phyloP scores from a whole-genome alignment of 345 rosid species.

The Raphanus sativus region DNA sequence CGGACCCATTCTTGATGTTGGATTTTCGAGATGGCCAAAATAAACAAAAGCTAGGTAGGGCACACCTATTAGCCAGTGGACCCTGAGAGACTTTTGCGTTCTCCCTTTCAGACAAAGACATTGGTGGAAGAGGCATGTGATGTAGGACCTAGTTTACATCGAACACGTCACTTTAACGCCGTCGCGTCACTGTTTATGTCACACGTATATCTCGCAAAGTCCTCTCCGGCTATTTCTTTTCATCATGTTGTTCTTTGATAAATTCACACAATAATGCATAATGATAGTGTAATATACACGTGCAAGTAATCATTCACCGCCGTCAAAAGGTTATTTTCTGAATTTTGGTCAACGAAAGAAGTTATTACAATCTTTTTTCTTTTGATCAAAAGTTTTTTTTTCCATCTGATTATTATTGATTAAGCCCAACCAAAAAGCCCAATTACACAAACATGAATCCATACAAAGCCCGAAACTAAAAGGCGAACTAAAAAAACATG shows the following conservation, averaged over 20 bases:
- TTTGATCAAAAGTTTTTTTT: too few species aligned
- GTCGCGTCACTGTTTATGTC: constrained; percentile 38
- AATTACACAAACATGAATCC: too few species aligned
- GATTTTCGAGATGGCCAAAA: constrained; percentile 1
- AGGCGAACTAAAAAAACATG: too few species aligned
- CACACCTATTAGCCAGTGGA: neutral
- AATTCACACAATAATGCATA: neutral
- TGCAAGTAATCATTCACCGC: constrained; percentile 28
- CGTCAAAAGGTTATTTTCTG: constrained; percentile 19
- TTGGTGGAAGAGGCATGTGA: constrained; percentile 39
- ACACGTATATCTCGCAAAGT: constrained; percentile 5
- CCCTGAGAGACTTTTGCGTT: constrained; percentile 25
- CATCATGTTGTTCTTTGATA: neutral
- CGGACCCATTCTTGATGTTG: neutral
- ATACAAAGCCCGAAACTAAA: too few species aligned
- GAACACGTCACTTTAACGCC: constrained; percentile 35
- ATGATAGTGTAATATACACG: constrained; percentile 14
- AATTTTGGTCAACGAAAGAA: neutral
- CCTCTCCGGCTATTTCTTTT: neutral
- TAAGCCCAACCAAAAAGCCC: too few species aligned
- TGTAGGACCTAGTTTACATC: constrained; percentile 31
- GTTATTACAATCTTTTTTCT: too few species aligned
- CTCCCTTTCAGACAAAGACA: constrained; percentile 38
- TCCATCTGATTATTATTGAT: too few species aligned
- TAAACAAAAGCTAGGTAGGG: constrained; percentile 19